phyloP scores from a whole-genome alignment of 805 yeast genomes.

The Candida loeiensis region DNA sequence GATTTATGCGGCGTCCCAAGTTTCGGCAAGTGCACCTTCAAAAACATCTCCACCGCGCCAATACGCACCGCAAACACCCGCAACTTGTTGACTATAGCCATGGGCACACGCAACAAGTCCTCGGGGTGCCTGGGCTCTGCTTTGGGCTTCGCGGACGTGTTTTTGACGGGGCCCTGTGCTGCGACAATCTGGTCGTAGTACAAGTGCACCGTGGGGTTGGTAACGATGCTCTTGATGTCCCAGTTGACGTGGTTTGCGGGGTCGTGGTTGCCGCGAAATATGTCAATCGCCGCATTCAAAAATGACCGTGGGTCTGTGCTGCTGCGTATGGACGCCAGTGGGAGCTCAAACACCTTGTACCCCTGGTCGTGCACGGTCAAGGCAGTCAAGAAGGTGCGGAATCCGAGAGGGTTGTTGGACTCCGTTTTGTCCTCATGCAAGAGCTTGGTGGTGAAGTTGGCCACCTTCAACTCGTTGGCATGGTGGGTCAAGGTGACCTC shows the following conservation, averaged over 20 bases:
- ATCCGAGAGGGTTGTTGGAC: constrained; percentile 10
- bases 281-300: constrained; percentile 18
- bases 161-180: neutral
- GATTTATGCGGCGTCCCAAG: constrained; percentile 14
- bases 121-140: neutral
- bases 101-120: constrained; percentile 4
- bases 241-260: constrained; percentile 15
- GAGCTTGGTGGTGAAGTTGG: constrained; percentile 21
- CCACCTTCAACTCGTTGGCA: constrained; percentile 14
- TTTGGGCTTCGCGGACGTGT: constrained; percentile 1
- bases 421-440: constrained; percentile 11
- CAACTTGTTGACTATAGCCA: constrained; percentile 11
- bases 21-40: constrained; percentile 30
- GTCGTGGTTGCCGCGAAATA: constrained; percentile 9
- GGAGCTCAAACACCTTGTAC: constrained; percentile 32
- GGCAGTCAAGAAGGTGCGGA: constrained; percentile 26
- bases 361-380: constrained; percentile 26
- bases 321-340: constrained; percentile 29
- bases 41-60: constrained; percentile 28
- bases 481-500: neutral
- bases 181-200: constrained; percentile 35
- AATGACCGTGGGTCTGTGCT: constrained; percentile 21
- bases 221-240: constrained; percentile 21
- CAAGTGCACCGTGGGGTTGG: constrained; percentile 34
- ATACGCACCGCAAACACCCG: constrained; percentile 21